Conservation (phyloP, 345 rosid species). For the Melaleuca alternifolia region DNA sequence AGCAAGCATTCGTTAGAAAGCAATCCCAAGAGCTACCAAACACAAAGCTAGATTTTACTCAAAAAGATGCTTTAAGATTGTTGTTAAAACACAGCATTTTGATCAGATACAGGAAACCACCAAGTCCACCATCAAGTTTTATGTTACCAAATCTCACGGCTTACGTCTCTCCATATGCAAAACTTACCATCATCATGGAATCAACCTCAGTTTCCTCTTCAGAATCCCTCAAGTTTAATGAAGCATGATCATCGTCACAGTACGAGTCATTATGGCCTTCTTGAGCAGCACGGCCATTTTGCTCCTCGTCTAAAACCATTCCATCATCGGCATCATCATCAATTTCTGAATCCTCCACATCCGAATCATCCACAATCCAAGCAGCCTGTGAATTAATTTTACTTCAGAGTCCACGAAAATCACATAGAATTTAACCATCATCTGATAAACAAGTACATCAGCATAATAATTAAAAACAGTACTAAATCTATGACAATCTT, state of each 20-base stretch:
- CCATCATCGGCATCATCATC: slow-evolving; percentile 42
- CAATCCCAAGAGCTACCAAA: background rate
- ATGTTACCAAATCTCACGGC: background rate
- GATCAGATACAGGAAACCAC: background rate
- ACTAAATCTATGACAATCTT: background rate
- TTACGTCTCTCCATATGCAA: background rate
- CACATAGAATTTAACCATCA: background rate
- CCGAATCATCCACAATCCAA: slow-evolving; percentile 79
- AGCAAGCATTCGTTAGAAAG: background rate
- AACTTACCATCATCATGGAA: slow-evolving; percentile 68
- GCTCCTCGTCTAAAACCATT: slow-evolving; percentile 71
- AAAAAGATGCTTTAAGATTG: background rate
- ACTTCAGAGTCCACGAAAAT: background rate
- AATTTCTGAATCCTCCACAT: slow-evolving; percentile 47
- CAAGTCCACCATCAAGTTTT: background rate
- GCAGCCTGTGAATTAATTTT: slow-evolving; percentile 58
- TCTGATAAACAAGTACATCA: background rate
- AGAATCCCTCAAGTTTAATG: slow-evolving; percentile 43
- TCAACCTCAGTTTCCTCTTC: slow-evolving; percentile 81
- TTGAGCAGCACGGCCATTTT: slow-evolving; percentile 22
- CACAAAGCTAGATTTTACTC: background rate
- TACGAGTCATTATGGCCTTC: slow-evolving; percentile 23
- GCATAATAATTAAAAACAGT: background rate
- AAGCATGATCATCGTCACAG: slow-evolving; percentile 53
- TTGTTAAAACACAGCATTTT: background rate